Base-by-base conservation (phyloP, 352 stramenopile genomes). In the Phytopythium vexans region DNA sequence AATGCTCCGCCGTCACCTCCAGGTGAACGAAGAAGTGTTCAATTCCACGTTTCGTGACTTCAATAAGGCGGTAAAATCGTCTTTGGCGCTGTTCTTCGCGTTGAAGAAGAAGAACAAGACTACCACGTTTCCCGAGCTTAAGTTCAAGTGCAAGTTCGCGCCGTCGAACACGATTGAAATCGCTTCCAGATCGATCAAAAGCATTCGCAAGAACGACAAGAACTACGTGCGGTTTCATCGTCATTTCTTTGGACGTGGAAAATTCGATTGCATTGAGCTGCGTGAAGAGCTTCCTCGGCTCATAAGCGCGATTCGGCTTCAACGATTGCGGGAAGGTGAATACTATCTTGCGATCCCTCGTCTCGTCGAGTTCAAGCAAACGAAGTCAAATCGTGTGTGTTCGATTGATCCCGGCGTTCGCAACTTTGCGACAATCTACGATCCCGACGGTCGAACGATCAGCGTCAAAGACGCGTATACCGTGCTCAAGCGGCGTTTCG, bases 61-160 rank as follows among this genome's bases (percentile, higher is more conserved):
- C 10, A 52, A 4, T 8, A 66, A 62, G 16, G 42, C 42, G 4
- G 3, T 58, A 0, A 54, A 62, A 11, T 55, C 58, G 3, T 66
- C 53, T 3, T 27, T 55, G 7, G 52, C 16, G 0, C 1, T 52
- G 9, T 52, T 54, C 33, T 57, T 56, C 7, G 11, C 12, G 1
- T 38, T 50, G 32, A 48, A 51, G 48, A 38, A 51, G 11, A 49
- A 44, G 16, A 33, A 44, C 31, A 54, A 62, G 32, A 66, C 54
- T n/a, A 49, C 54, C 4, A 44, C 49, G 0, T 62, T 51, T 21
- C 42, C 53, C 5, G 42, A 48, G 0, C 31, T 58, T 9, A 32
- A 16, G 7, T 62, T 62, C 53, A 66, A 66, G 52, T 45, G 46
- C 38, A 54, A 54, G 53, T 48, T 54, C 40, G 31, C 53, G 8